Evolutionary conservation across 805 yeast genomes (phyloP), one percentile per base, ranked within the genome.

Genomic region (Yarrowia divulgata): DNA sequence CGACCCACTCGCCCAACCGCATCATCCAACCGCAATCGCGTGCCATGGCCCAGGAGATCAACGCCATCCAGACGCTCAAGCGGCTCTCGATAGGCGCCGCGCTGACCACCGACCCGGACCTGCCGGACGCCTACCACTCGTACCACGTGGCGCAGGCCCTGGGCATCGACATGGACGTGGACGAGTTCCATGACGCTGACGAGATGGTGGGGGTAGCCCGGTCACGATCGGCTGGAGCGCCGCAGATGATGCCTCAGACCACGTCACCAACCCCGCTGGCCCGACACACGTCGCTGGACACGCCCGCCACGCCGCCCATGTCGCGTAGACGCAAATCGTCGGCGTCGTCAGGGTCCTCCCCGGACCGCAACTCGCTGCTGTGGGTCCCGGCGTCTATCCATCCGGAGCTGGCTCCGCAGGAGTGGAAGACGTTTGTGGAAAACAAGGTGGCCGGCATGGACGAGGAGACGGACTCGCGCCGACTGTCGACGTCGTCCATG

Each of bases 301-400:
- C 54, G 23, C 55, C 35, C 32, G 58, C 40, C 64, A 68, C 54
- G 64, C n/a, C 58, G 35, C 10, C 70, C 19, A 14, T 45, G 45
- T 5, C 32, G 37, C 13, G 57, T 29, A 64, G 37, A 49, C 73
- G 18, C 29, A 23, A 23, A 4, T 64, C 73, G 5, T 72, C 72
- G 10, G 71, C 75, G 10, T 71, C 75, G 7, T 73, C 75, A n/a
- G 23, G 12, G 23, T 43, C 49, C 37, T 70, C 72, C n/a, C 45
- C 50, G 9, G 57, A 63, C 45, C 68, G 57, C 37, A 63, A 63
- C 57, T 63, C 68, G 69, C 79, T 90, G 40, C 80, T 94, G 68
- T 94, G 99, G 99, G 98, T 95, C 0, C 98, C 98, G 0, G 99
- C 98, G 1, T 87, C 87, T 71, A 83, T 92, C 46, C 99, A 95